Percentiles rank a stretch among this genome's conserved stretches.
Evolutionary conservation across 176 grass and related monocot species (phyloP).

Genomic region (Bonia amplexicaulis): DNA sequence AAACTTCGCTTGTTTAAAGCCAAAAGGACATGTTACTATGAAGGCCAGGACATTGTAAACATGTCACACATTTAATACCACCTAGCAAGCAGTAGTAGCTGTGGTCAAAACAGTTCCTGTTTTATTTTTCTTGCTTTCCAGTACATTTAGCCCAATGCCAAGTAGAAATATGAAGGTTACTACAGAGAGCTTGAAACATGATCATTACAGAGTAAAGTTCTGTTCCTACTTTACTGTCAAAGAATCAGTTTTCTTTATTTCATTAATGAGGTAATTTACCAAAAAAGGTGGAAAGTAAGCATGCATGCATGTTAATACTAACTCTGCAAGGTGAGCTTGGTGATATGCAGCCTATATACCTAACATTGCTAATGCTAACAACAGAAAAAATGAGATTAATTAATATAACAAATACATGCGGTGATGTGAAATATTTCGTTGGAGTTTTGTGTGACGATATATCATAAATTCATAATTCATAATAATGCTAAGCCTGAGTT

Average conservation of each 20-base stretch:
- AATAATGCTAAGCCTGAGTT: neutral
- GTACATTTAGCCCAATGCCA: slow-evolving; percentile 5
- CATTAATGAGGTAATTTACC: neutral
- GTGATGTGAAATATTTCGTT: neutral
- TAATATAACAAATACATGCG: neutral
- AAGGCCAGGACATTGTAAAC: neutral
- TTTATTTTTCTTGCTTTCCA: slow-evolving; percentile 25
- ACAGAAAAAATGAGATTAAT: neutral
- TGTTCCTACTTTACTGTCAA: neutral
- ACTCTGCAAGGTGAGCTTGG: neutral
- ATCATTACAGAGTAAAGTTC: neutral
- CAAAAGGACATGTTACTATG: slow-evolving; percentile 19
- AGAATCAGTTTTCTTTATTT: neutral
- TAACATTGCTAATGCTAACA: neutral
- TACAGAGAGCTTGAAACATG: slow-evolving; percentile 12
- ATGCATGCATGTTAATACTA: neutral
- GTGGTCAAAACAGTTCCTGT: slow-evolving; percentile 15
- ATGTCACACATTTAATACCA: slow-evolving; percentile 12
- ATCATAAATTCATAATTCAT: neutral
- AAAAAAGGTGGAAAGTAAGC: neutral
- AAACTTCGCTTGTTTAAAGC: slow-evolving; percentile 24
- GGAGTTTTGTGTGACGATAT: neutral
- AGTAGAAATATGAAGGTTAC: neutral
- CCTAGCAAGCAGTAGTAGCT: slow-evolving; percentile 26
- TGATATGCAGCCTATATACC: neutral